Conservation (phyloP, 2,329 filamentous ascomycete species). For the Diaporthe helianthi region DNA sequence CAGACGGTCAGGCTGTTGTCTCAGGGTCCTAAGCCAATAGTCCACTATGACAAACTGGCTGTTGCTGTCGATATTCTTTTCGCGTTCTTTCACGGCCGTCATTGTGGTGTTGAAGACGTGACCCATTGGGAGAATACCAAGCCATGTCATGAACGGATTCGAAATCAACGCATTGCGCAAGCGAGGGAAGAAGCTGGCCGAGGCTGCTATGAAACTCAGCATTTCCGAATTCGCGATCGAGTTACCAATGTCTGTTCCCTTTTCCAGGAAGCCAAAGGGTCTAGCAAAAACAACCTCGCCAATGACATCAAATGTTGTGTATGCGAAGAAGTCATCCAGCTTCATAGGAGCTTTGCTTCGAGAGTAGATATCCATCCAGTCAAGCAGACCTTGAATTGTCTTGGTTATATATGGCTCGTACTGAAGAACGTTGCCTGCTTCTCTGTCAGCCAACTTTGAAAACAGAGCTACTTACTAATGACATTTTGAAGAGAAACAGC, state of each 20-base stretch:
- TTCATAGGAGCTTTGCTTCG: slow-evolving; percentile 31
- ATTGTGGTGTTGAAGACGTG: slow-evolving; percentile 38
- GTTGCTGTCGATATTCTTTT: slow-evolving; percentile 31
- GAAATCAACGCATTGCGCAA: slow-evolving; percentile 38
- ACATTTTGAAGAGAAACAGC: too few species aligned
- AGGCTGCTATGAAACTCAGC: slow-evolving; percentile 33
- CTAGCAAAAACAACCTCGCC: slow-evolving; percentile 44
- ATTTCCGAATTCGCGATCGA: background rate
- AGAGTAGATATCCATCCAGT: slow-evolving; percentile 37
- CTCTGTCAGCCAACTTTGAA: background rate
- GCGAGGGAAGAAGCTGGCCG: slow-evolving; percentile 35
- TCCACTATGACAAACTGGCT: slow-evolving; percentile 38
- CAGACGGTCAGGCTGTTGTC: slow-evolving; percentile 36
- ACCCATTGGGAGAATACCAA: slow-evolving; percentile 38
- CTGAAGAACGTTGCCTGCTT: slow-evolving; percentile 33
- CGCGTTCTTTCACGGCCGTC: slow-evolving; percentile 34
- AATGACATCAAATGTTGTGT: slow-evolving; percentile 43
- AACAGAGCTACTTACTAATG: background rate
- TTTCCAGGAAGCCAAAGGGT: slow-evolving; percentile 41
- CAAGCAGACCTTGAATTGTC: slow-evolving; percentile 34
- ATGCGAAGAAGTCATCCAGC: slow-evolving; percentile 38
- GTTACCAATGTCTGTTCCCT: slow-evolving; percentile 41
- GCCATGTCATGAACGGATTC: slow-evolving; percentile 40
- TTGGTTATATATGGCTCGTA: slow-evolving; percentile 36
- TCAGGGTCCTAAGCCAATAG: slow-evolving; percentile 39